These are phyloP conservation scores for Yarrowia divulgata DNA, from an alignment of 805 yeast species.

Conservation along the genomic window DNA sequence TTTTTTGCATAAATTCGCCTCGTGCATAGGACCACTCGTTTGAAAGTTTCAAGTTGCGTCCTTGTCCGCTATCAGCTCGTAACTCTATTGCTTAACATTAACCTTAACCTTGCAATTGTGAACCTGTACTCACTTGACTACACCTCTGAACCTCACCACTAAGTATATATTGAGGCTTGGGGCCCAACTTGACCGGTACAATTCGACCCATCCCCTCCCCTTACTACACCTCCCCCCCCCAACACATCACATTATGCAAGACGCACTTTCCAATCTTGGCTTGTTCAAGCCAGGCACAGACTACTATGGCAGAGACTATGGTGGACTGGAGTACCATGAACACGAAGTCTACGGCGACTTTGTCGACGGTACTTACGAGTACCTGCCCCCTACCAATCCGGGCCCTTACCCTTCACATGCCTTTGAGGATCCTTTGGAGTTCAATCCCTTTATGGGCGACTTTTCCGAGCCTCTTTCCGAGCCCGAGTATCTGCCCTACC, in stretches of 20 bases:
- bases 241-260: not conserved
- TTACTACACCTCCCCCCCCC: not conserved
- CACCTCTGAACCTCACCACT: slow-evolving; percentile 10
- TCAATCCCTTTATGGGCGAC: not conserved
- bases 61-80: not conserved
- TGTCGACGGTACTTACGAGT: not conserved
- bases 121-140: not conserved
- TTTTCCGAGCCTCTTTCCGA: not conserved
- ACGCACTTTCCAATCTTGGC: not conserved
- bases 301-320: slow-evolving; percentile 15
- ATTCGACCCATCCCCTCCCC: not conserved
- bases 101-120: not conserved
- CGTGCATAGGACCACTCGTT: no score
- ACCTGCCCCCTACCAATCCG: not conserved
- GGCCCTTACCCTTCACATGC: not conserved
- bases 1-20: no score
- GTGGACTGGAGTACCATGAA: not conserved
- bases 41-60: no score
- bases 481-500: not conserved
- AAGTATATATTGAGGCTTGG: not conserved
- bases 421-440: not conserved
- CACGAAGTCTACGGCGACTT: not conserved
- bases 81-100: not conserved
- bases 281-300: slow-evolving; percentile 1
- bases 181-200: not conserved